These are phyloP conservation scores for Candida smagusa DNA, from an alignment of 1,139 yeast genomes.

Conservation along the genomic window DNA sequence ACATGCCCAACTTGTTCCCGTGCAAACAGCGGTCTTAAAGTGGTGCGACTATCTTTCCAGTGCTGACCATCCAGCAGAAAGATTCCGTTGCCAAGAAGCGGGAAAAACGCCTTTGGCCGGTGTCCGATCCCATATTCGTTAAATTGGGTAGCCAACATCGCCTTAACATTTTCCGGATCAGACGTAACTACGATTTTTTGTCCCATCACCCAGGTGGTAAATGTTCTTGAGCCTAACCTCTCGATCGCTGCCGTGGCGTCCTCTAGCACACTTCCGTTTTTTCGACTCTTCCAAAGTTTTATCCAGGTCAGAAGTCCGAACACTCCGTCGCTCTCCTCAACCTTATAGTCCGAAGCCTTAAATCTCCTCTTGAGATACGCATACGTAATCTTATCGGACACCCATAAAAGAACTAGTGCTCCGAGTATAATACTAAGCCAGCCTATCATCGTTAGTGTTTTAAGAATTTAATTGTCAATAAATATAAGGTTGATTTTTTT, in stretches of 20 bases:
- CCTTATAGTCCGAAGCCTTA: background rate
- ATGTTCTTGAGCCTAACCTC: background rate
- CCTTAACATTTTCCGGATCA: slow-evolving; percentile 32
- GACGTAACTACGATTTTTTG: slow-evolving; percentile 12
- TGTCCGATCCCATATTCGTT: slow-evolving; percentile 50
- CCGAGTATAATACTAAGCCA: too few relatives aligned
- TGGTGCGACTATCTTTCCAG: slow-evolving; percentile 56
- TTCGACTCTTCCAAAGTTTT: background rate
- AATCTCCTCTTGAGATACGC: background rate
- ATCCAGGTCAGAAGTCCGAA: background rate
- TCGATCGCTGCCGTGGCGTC: background rate
- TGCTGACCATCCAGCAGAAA: slow-evolving; percentile 54
- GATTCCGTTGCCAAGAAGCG: slow-evolving; percentile 55
- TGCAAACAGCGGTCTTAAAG: slow-evolving; percentile 59
- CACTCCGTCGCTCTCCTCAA: background rate
- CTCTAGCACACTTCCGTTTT: background rate
- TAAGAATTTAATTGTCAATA: too few relatives aligned
- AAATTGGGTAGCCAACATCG: slow-evolving; percentile 42
- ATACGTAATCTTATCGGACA: too few relatives aligned
- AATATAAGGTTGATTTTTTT: too few relatives aligned
- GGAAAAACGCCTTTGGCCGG: slow-evolving; percentile 40
- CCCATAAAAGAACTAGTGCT: too few relatives aligned
- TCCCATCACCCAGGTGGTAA: slow-evolving; percentile 25
- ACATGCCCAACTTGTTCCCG: slow-evolving; percentile 55
- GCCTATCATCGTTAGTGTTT: too few relatives aligned